These are phyloP conservation scores for Fusarium pseudocircinatum DNA, from an alignment of 2,329 filamentous ascomycete species.

Conservation along the genomic window DNA sequence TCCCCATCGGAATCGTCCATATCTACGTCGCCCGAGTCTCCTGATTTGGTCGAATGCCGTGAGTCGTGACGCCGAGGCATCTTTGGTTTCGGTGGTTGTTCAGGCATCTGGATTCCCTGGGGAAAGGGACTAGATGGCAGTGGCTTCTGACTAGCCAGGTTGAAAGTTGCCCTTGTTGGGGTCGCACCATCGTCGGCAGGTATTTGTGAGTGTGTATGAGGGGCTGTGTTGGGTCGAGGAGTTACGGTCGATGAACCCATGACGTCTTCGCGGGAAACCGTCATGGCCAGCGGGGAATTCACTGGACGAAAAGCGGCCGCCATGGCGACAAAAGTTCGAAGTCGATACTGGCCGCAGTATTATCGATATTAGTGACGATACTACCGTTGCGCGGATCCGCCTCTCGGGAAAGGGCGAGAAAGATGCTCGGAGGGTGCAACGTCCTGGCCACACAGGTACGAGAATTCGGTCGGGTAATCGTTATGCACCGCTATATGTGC, in stretches of 20 bases:
- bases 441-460: slow-evolving; percentile 36
- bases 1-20: slow-evolving; percentile 81
- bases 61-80: slow-evolving; percentile 59
- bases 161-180: slow-evolving; percentile 69
- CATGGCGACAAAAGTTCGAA: slow-evolving; percentile 50
- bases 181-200: slow-evolving; percentile 62
- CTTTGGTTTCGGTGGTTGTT: slow-evolving; percentile 54
- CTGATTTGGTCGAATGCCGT: slow-evolving; percentile 68
- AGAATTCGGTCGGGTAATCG: slow-evolving; percentile 28
- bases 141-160: slow-evolving; percentile 61
- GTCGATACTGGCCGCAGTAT: slow-evolving; percentile 10
- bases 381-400: slow-evolving; percentile 14
- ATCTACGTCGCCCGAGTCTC: slow-evolving; percentile 74
- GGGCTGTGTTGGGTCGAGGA: slow-evolving; percentile 50
- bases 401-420: slow-evolving; percentile 21
- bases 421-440: slow-evolving; percentile 12
- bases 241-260: slow-evolving; percentile 51
- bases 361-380: slow-evolving; percentile 13
- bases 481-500: slow-evolving; percentile 26
- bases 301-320: slow-evolving; percentile 61
- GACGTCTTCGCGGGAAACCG: slow-evolving; percentile 48
- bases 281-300: slow-evolving; percentile 53
- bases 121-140: slow-evolving; percentile 64
- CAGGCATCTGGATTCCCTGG: slow-evolving; percentile 58
- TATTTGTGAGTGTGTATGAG: slow-evolving; percentile 43